Base-by-base conservation (phyloP, 768 basidiomycete genomes). In the Rhizopogon rudus region DNA sequence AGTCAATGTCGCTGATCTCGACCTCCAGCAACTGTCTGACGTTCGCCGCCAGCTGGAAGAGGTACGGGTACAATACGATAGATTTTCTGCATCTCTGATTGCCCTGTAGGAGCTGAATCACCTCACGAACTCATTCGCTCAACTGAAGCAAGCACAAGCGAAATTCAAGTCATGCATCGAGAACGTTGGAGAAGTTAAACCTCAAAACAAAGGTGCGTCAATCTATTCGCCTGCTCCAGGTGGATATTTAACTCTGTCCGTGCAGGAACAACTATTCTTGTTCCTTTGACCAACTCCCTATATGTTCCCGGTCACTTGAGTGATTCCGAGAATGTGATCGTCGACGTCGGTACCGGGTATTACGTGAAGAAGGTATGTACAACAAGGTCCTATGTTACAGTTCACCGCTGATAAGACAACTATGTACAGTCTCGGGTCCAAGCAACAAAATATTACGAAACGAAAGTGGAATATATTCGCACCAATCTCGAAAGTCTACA, bases 261-360 rank as follows among this genome's bases (percentile, higher is more conserved):
- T 48, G 12, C 61, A 98, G 96, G 80, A 61, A 95, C 92, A 77
- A 84, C 87, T 20, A 83, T 97, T 58, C 78, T 98, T 13, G 91
- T 98, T 9, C 96, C 97, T 6, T 71, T 98, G 53, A 98, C 94
- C 14, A 92, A 90, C 69, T 98, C 95, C 1, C 80, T 99, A 2
- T 98, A 98, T 66, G 89, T 98, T 25, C 94, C 96, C 2, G 97
- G 95, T 17, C 93, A 86, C 71, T 77, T 98, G 45, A 78, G 76
- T 41, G 89, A 97, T 65, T 70, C 82, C 1, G 88, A 93, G 44
- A 81, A 92, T 61, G 95, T 99, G 45, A 86, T 98, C 58, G 83
- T 98, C 40, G 97, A 99, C 67, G 80, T 98, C 28, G 97, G 97
- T 1, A 98, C 96, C 0, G 96, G 97, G 0, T 99, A 98, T 71